Conservation (phyloP, 352 stramenopile genomes). For the Pythium dissimile region DNA sequence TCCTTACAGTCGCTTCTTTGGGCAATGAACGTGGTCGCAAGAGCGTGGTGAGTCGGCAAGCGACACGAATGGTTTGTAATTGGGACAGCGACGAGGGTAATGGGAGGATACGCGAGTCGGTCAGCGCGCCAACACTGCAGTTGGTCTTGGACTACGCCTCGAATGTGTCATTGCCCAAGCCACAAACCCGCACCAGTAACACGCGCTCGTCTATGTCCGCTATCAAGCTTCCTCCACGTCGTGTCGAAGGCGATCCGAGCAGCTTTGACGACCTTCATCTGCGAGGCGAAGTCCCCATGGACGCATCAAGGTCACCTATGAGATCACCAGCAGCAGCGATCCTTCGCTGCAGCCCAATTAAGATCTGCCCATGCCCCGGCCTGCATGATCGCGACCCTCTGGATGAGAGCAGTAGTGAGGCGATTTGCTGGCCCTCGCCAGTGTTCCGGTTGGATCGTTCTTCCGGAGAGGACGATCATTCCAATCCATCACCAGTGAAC, state of each 20-base stretch:
- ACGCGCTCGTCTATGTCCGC: background rate
- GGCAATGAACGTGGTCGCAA: background rate
- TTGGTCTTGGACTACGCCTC: background rate
- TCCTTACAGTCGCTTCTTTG: constrained; percentile 3
- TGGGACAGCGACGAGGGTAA: background rate
- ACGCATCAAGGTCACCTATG: background rate
- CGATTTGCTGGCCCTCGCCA: constrained; percentile 6
- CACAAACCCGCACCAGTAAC: background rate
- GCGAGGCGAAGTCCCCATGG: constrained; percentile 1
- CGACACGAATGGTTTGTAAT: background rate
- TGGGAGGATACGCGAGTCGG: background rate
- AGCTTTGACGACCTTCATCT: constrained; percentile 7
- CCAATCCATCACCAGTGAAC: background rate
- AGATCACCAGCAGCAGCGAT: background rate
- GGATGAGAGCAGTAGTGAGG: background rate
- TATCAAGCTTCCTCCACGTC: background rate
- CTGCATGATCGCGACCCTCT: background rate
- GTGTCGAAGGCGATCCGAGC: background rate
- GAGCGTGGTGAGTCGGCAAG: background rate
- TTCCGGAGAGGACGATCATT: background rate
- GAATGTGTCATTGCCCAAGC: background rate
- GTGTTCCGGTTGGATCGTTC: constrained; percentile 11
- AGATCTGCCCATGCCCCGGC: constrained; percentile 12
- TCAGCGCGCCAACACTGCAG: constrained; percentile 4
- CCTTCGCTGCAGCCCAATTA: background rate